phyloP scores from a whole-genome alignment of 2,329 filamentous ascomycete genomes.

The Chrysosporium keratinophilum region DNA sequence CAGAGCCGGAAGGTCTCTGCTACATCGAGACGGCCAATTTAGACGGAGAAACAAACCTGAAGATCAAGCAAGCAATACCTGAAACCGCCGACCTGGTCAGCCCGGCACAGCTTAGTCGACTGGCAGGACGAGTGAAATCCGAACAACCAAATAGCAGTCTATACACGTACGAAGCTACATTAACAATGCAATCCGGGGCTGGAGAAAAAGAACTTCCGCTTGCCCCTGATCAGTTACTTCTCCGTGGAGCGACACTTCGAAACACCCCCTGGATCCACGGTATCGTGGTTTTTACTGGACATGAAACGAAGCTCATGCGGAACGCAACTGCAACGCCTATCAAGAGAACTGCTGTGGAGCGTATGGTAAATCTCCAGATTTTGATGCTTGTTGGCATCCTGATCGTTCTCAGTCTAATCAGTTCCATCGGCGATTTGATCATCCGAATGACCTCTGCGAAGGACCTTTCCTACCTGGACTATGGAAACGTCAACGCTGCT shows the following conservation, averaged over 20 bases:
- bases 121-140: slow-evolving; percentile 78
- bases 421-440: slow-evolving; percentile 81
- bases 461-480: slow-evolving; percentile 62
- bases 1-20: slow-evolving; percentile 92
- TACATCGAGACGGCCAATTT: slow-evolving; percentile 98
- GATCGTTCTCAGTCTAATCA: slow-evolving; percentile 72
- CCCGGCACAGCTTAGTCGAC: slow-evolving; percentile 68
- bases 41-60: slow-evolving; percentile 94
- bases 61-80: slow-evolving; percentile 94
- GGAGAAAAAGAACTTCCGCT: slow-evolving; percentile 87
- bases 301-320: slow-evolving; percentile 97
- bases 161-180: slow-evolving; percentile 93
- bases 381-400: slow-evolving; percentile 80
- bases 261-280: slow-evolving; percentile 98
- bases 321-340: slow-evolving; percentile 96
- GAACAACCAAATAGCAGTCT: slow-evolving; percentile 97
- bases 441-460: slow-evolving; percentile 54
- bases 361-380: slow-evolving; percentile 86
- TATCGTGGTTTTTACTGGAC: slow-evolving; percentile 90
- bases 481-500: slow-evolving; percentile 55
- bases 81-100: slow-evolving; percentile 85
- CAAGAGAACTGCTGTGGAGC: slow-evolving; percentile 92
- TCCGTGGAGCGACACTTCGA: slow-evolving; percentile 83
- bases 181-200: slow-evolving; percentile 81
- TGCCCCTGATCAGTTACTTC: slow-evolving; percentile 77